A percentile compares a stretch with the other conserved stretches of the same genome.
These are phyloP conservation scores for Aspergillus texensis DNA, from an alignment of 2,329 filamentous ascomycete genomes.

Conservation along the genomic window DNA sequence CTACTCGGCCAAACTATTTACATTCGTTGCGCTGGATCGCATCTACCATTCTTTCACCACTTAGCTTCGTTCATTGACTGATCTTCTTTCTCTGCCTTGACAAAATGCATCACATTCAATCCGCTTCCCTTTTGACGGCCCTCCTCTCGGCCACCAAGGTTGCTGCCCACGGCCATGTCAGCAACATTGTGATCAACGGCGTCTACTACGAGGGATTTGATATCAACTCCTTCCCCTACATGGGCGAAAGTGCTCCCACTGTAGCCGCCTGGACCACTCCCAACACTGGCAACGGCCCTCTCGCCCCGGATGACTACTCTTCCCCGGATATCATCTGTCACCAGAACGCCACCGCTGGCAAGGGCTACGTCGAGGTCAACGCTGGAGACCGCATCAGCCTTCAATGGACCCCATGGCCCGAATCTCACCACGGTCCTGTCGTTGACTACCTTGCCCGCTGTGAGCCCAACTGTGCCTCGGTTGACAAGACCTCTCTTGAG, in stretches of 20 bases:
- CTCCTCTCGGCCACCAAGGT: slow-evolving; percentile 36
- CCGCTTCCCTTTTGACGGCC: slow-evolving; percentile 28
- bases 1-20: not conserved
- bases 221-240: slow-evolving; percentile 33
- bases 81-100: not conserved
- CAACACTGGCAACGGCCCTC: slow-evolving; percentile 55
- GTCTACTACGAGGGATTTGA: slow-evolving; percentile 46
- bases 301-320: slow-evolving; percentile 46
- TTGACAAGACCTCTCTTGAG: slow-evolving; percentile 53
- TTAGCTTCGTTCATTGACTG: not conserved
- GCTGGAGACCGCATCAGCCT: slow-evolving; percentile 60
- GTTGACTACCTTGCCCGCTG: slow-evolving; percentile 64
- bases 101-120: slow-evolving; percentile 18
- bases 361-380: slow-evolving; percentile 53
- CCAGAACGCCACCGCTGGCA: slow-evolving; percentile 53
- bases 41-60: slow-evolving; percentile 7
- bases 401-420: slow-evolving; percentile 65
- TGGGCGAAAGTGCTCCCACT: slow-evolving; percentile 33
- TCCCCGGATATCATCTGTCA: slow-evolving; percentile 62
- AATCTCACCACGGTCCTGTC: slow-evolving; percentile 62
- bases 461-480: slow-evolving; percentile 54
- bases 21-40: slow-evolving; percentile 15
- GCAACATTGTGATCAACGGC: slow-evolving; percentile 40
- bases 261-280: slow-evolving; percentile 58
- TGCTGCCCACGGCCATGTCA: slow-evolving; percentile 37